phyloP scores from a whole-genome alignment of 768 basidiomycete genomes.

The Macrolepiota dolichaula region DNA sequence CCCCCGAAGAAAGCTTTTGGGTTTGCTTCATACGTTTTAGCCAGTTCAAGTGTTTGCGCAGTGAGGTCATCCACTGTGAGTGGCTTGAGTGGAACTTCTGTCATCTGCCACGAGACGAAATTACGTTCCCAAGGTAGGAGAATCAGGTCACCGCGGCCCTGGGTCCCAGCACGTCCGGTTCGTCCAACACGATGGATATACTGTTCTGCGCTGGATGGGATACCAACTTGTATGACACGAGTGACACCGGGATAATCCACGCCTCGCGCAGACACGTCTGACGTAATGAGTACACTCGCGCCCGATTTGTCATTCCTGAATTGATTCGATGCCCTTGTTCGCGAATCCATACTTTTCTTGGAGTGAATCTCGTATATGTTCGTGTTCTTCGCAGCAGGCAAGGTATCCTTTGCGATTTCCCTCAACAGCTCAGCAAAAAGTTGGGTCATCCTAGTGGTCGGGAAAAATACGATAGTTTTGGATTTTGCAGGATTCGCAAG shows the following conservation, averaged over 20 bases:
- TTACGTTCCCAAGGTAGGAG: slow-evolving; percentile 76
- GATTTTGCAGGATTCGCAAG: slow-evolving; percentile 60
- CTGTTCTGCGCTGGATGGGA: slow-evolving; percentile 63
- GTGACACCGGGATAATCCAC: slow-evolving; percentile 89
- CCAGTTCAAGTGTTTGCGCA: slow-evolving; percentile 42
- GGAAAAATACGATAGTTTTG: slow-evolving; percentile 81
- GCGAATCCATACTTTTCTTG: slow-evolving; percentile 56
- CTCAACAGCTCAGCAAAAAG: slow-evolving; percentile 65
- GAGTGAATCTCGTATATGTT: slow-evolving; percentile 81
- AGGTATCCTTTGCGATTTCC: slow-evolving; percentile 35
- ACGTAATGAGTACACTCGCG: slow-evolving; percentile 71
- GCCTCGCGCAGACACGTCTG: slow-evolving; percentile 86
- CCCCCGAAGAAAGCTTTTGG: slow-evolving; percentile 29
- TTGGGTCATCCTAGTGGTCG: slow-evolving; percentile 83
- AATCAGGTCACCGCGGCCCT: slow-evolving; percentile 76
- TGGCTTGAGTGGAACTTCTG: slow-evolving; percentile 66
- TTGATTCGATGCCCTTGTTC: slow-evolving; percentile 50
- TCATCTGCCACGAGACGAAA: slow-evolving; percentile 61
- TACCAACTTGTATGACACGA: slow-evolving; percentile 87
- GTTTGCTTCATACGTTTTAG: slow-evolving; percentile 44
- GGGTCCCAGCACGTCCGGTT: slow-evolving; percentile 66
- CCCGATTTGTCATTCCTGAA: slow-evolving; percentile 57
- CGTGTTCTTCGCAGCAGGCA: slow-evolving; percentile 53
- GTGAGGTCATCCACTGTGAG: slow-evolving; percentile 46
- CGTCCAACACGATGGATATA: slow-evolving; percentile 88